phyloP scores from a whole-genome alignment of 2,329 filamentous ascomycete genomes.

The Penicillium sp. region DNA sequence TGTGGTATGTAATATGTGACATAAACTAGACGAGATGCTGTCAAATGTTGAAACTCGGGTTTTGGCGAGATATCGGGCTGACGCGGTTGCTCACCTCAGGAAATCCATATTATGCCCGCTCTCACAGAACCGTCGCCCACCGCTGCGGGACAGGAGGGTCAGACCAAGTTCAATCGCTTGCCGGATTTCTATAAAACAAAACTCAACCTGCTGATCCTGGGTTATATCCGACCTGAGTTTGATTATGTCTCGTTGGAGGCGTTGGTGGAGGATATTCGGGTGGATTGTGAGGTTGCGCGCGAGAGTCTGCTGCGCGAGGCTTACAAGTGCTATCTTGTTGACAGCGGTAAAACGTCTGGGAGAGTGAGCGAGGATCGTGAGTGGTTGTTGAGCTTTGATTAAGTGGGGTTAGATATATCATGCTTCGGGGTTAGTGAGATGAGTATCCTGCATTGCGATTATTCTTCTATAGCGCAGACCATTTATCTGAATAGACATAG shows the following conservation, averaged over 20 bases:
- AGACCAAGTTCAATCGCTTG: conserved; percentile 39
- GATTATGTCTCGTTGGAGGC: conserved; percentile 84
- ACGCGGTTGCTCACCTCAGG: conserved; percentile 37
- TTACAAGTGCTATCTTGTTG: conserved; percentile 51
- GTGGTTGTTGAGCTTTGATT: conserved; percentile 37
- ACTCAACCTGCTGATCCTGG: conserved; percentile 76
- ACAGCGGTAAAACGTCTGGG: conserved; percentile 27
- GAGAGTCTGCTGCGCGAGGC: conserved; percentile 65
- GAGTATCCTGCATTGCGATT: not conserved
- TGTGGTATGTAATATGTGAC: conserved; percentile 51
- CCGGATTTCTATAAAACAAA: conserved; percentile 80
- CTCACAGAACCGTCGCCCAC: conserved; percentile 53
- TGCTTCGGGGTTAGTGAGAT: not conserved
- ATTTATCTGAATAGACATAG: not conserved
- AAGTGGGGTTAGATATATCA: not conserved
- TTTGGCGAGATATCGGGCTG: not conserved
- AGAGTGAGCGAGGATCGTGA: conserved; percentile 29
- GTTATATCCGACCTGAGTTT: conserved; percentile 83
- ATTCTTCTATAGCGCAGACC: not conserved
- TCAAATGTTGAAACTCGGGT: not conserved
- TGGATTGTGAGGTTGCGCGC: conserved; percentile 80
- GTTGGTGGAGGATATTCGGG: conserved; percentile 80
- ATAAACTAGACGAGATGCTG: not conserved
- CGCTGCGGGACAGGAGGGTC: conserved; percentile 19
- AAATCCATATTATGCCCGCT: conserved; percentile 81